phyloP scores from a whole-genome alignment of 164 flowering plant species.

The Chimonanthus salicifolius region DNA sequence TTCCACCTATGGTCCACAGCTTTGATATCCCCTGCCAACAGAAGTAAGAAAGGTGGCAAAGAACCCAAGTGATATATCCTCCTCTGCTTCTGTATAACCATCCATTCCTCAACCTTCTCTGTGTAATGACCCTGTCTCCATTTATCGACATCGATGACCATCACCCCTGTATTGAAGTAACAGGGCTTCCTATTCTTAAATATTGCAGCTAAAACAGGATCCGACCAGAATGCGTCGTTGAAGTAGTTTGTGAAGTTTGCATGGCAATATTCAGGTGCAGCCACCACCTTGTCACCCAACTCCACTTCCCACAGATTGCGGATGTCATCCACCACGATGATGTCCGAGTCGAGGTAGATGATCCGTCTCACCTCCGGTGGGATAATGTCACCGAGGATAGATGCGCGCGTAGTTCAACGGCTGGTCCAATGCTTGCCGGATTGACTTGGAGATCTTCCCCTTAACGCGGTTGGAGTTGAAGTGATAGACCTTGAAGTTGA shows the following conservation, averaged over 20 bases:
- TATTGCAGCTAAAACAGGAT: conserved; percentile 24
- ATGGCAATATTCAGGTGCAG: conserved; percentile 69
- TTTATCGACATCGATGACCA: conserved; percentile 59
- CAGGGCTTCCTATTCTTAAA: conserved; percentile 49
- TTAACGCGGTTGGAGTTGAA: conserved; percentile 42
- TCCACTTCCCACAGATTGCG: conserved; percentile 46
- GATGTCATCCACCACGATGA: conserved; percentile 61
- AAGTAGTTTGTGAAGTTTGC: conserved; percentile 61
- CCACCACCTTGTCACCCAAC: conserved; percentile 50
- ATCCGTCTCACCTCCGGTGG: conserved; percentile 42
- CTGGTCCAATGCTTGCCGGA: conserved; percentile 64
- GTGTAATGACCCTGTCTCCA: conserved; percentile 60
- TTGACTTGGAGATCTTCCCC: conserved; percentile 57
- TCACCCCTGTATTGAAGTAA: conserved; percentile 68
- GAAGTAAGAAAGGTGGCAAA: conserved; percentile 49
- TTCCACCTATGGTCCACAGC: conserved; percentile 57
- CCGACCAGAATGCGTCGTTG: conserved; percentile 49
- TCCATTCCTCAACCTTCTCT: conserved; percentile 57
- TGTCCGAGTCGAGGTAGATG: conserved; percentile 70
- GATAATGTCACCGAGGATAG: conserved; percentile 48
- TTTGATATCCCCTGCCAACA: conserved; percentile 44
- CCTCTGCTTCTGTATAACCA: conserved; percentile 52
- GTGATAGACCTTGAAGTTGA: conserved; percentile 43
- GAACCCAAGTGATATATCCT: conserved; percentile 54
- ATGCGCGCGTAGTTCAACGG: conserved; percentile 73